Percentiles rank a stretch among this genome's conserved stretches.
Evolutionary conservation across 352 stramenopile species (phyloP).

Genomic region (Pseudoperonospora humuli): DNA sequence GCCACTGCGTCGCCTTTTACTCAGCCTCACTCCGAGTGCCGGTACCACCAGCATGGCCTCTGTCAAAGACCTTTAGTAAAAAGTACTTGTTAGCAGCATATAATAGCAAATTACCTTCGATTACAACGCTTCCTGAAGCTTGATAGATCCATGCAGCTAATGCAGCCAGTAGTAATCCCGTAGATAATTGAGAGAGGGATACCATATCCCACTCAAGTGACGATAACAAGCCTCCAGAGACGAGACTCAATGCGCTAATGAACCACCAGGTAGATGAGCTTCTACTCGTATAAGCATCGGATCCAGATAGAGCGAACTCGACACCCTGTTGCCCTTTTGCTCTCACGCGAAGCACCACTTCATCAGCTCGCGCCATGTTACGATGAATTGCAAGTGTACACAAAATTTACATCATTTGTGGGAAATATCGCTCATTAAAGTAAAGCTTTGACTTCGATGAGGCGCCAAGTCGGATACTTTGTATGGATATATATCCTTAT

Average conservation of each 20-base stretch:
- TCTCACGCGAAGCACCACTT: conserved; percentile 45
- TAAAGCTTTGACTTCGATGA: not conserved
- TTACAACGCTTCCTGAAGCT: conserved; percentile 14
- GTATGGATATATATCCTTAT: too few relatives aligned
- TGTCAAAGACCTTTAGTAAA: too few relatives aligned
- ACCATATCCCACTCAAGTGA: conserved; percentile 15
- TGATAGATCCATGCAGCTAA: conserved; percentile 13
- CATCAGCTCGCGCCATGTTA: conserved; percentile 13
- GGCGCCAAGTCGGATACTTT: not conserved
- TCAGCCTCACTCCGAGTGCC: conserved; percentile 62
- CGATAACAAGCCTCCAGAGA: conserved; percentile 14
- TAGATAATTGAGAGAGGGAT: conserved; percentile 7
- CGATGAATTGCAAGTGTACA: not conserved
- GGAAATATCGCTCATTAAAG: too few relatives aligned
- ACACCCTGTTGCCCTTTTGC: conserved; percentile 40
- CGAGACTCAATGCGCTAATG: conserved; percentile 8
- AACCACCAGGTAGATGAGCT: conserved; percentile 7
- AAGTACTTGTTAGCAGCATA: not conserved
- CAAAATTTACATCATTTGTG: not conserved
- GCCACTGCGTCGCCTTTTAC: conserved; percentile 46
- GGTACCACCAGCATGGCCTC: conserved; percentile 74
- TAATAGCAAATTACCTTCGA: conserved; percentile 16
- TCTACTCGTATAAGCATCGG: conserved; percentile 8
- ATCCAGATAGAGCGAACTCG: conserved; percentile 41
- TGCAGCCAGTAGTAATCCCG: conserved; percentile 10